A percentile compares a stretch with the other conserved stretches of the same genome.
Conservation (phyloP, 169 alveolate species). For the Plasmodium billcollinsi region DNA sequence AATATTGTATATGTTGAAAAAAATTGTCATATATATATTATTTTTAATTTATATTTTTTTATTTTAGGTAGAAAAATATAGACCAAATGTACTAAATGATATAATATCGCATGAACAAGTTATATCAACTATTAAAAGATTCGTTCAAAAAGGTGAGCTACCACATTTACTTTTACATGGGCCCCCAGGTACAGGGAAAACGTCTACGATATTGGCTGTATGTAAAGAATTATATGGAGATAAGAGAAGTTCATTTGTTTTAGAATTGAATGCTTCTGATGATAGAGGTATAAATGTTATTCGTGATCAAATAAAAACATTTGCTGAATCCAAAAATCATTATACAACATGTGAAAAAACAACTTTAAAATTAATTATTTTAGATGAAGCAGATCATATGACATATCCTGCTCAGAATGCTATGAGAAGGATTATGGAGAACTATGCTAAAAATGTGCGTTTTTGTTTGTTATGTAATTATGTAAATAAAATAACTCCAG, state of each 20-base stretch:
- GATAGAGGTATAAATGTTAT: constrained; percentile 98
- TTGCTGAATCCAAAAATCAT: constrained; percentile 91
- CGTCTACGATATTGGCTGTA: constrained; percentile 95
- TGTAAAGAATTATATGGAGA: constrained; percentile 94
- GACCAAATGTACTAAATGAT: constrained; percentile 95
- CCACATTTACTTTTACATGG: constrained; percentile 97
- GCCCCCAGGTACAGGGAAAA: constrained; percentile 98
- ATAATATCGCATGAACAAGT: constrained; percentile 96
- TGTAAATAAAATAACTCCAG: constrained; percentile 96
- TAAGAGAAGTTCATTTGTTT: constrained; percentile 84
- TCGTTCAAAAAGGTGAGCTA: constrained; percentile 94
- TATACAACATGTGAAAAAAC: constrained; percentile 80
- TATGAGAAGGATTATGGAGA: constrained; percentile 98
- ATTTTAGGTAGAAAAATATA: constrained; percentile 95
- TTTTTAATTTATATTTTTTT: constrained; percentile 11
- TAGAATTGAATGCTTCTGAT: constrained; percentile 98
- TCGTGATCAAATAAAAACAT: constrained; percentile 96
- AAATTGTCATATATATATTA: constrained; percentile 2
- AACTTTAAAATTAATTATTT: constrained; percentile 92
- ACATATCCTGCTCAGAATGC: constrained; percentile 98
- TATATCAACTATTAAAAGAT: constrained; percentile 92
- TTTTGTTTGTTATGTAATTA: constrained; percentile 98
- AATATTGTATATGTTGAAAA: background rate
- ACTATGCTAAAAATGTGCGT: constrained; percentile 96
- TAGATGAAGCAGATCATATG: constrained; percentile 99